These are phyloP conservation scores for Amesomyces nigricolor DNA, from an alignment of 2,329 filamentous ascomycete genomes.

Conservation along the genomic window DNA sequence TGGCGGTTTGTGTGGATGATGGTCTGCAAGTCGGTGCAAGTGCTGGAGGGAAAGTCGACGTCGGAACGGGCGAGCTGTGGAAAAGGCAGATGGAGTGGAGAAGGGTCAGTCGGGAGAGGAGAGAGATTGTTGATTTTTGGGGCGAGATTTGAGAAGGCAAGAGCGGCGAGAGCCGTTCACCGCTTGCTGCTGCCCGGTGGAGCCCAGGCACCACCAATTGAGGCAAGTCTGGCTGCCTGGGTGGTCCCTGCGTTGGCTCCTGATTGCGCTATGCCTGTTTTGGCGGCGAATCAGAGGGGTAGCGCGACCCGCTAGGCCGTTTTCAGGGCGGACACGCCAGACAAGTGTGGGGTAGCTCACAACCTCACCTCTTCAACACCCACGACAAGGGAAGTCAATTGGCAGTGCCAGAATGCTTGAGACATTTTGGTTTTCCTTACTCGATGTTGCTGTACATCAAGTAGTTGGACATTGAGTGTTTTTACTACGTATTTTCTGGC, in stretches of 20 bases:
- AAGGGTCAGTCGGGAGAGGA: constrained; percentile 24
- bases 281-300: constrained; percentile 6
- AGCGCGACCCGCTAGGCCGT: constrained; percentile 22
- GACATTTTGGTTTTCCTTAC: too few species aligned
- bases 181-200: constrained; percentile 27
- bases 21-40: constrained; percentile 20
- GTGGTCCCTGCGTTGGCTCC: constrained; percentile 26
- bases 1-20: constrained; percentile 37
- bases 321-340: constrained; percentile 3
- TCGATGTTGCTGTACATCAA: too few species aligned
- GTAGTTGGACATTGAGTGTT: too few species aligned
- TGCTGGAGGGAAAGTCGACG: constrained; percentile 26
- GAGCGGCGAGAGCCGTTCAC: constrained; percentile 24
- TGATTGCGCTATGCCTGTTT: constrained; percentile 21
- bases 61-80: constrained; percentile 15
- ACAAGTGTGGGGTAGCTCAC: constrained; percentile 13
- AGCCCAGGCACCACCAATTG: constrained; percentile 27
- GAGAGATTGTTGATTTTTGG: constrained; percentile 32
- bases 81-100: constrained; percentile 24
- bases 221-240: constrained; percentile 19
- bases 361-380: neutral
- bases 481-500: too few species aligned
- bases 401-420: too few species aligned
- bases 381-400: neutral
- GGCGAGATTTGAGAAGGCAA: constrained; percentile 26